phyloP scores from a whole-genome alignment of 805 yeast species.

The Monosporozyma solicola region DNA sequence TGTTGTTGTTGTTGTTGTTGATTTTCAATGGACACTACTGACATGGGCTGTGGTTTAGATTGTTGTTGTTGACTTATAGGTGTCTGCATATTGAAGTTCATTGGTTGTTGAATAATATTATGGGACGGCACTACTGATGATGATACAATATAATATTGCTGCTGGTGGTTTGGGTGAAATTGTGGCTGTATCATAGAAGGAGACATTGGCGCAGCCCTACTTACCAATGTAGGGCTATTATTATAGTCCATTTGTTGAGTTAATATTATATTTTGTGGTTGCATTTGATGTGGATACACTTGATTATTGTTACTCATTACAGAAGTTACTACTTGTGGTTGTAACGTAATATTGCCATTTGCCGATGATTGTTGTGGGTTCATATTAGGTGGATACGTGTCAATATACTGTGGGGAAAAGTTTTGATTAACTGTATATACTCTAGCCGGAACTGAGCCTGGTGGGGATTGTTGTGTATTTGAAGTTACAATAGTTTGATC shows the following conservation, averaged over 20 bases:
- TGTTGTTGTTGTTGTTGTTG: not conserved
- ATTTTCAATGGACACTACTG: not conserved
- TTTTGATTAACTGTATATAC: not conserved
- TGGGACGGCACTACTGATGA: not conserved
- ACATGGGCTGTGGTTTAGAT: not conserved
- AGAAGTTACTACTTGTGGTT: not conserved
- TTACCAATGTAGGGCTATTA: not conserved
- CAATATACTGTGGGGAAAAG: not conserved
- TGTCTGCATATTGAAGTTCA: not conserved
- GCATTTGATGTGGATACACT: not conserved
- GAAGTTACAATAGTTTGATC: not conserved
- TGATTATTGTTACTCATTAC: not conserved
- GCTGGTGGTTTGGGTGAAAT: not conserved
- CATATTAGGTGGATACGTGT: not conserved
- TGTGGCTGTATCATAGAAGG: not conserved
- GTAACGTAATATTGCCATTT: not conserved
- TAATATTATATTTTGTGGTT: not conserved
- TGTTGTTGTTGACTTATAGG: not conserved
- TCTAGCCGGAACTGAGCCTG: not conserved
- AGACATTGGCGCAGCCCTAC: not conserved
- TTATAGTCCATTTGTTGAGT: not conserved
- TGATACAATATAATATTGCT: not conserved
- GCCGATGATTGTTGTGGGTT: not conserved
- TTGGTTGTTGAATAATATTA: not conserved
- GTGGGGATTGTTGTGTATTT: not conserved